Evolutionary conservation across 257 asterid genomes (phyloP), one percentile per base, ranked within the genome.

Genomic region (Przewalskia tangutica): DNA sequence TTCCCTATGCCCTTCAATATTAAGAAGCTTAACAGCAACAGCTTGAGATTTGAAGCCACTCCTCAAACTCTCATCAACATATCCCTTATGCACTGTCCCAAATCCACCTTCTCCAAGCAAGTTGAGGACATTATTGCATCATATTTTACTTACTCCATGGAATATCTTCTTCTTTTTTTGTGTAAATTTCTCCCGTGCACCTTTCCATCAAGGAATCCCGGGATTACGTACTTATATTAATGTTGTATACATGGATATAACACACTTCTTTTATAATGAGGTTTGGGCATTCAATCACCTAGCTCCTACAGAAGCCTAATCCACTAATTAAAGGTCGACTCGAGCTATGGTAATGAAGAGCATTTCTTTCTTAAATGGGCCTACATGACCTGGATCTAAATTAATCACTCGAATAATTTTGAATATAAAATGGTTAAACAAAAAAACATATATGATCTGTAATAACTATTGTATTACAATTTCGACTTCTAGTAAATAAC

Each of bases 91-190:
- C 10, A 95, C 98, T 7, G 91, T 92, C 32, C 98, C 98, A 54
- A 95, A 95, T 27, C 98, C 98, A 11, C 98, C 98, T 76, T 95
- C 98, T n/a, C 98, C 98, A 13, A 93, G 84, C 89, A 93, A 77
- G 82, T 32, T 34, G 20, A 32, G 71, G 11, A 64, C 6, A 64
- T 64, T 34, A 34, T 64, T 64, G 20, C 71, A 34, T 64, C 46
- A 34, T 66, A 0, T 66, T 7, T 32, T 3, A 64, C 71, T 34
- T 13, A 23, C 60, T 54, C 60, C 60, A 54, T 16, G 8, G 27
- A 2, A 20, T 71, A 1, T 46, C n/a, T 18, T 18, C 2, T 11
- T 6, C 4, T 70, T 46, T 68, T 70, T 5, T 42, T 27, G 27
- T 62, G 27, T 4, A 38, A 38, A 40, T 8, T 0, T 17, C 0